Evolutionary conservation across 768 basidiomycete genomes (phyloP).

Genomic region (Trametes cubensis): DNA sequence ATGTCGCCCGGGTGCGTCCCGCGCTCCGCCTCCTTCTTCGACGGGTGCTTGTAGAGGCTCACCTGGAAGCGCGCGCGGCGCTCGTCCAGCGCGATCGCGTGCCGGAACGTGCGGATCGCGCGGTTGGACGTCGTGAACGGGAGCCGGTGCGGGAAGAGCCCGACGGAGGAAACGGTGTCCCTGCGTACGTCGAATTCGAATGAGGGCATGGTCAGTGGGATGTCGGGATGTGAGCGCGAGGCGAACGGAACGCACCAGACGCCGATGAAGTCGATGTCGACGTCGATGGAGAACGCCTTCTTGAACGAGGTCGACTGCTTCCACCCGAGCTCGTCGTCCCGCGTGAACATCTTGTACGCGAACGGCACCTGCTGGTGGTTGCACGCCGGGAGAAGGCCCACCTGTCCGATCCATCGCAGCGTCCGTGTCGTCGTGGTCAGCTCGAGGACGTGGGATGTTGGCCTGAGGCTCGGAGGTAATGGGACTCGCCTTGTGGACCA

Average conservation of each 20-base stretch:
- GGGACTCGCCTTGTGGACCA: constrained; percentile 63
- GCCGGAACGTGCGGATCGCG: constrained; percentile 66
- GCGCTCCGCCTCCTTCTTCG: constrained; percentile 41
- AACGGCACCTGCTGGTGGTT: constrained; percentile 81
- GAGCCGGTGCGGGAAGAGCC: constrained; percentile 60
- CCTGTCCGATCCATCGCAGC: constrained; percentile 37
- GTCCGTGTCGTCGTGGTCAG: too few relatives aligned
- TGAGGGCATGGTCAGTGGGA: neutral
- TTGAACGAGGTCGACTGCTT: constrained; percentile 68
- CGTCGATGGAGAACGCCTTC: constrained; percentile 72
- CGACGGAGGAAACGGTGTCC: constrained; percentile 74
- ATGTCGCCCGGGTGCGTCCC: constrained; percentile 57
- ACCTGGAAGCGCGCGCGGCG: constrained; percentile 59
- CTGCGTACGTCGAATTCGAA: constrained; percentile 35
- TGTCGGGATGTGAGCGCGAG: neutral
- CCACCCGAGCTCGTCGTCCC: constrained; percentile 62
- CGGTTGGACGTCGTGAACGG: constrained; percentile 69
- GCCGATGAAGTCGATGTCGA: constrained; percentile 72
- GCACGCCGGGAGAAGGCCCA: constrained; percentile 68
- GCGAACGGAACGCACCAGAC: constrained; percentile 55
- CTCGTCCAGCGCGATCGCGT: constrained; percentile 72
- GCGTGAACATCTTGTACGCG: constrained; percentile 73
- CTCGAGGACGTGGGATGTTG: too few relatives aligned
- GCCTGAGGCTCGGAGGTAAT: neutral
- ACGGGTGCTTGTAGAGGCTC: constrained; percentile 30